These are phyloP conservation scores for Dovyalis caffra DNA, from an alignment of 345 rosid genomes.

Conservation along the genomic window DNA sequence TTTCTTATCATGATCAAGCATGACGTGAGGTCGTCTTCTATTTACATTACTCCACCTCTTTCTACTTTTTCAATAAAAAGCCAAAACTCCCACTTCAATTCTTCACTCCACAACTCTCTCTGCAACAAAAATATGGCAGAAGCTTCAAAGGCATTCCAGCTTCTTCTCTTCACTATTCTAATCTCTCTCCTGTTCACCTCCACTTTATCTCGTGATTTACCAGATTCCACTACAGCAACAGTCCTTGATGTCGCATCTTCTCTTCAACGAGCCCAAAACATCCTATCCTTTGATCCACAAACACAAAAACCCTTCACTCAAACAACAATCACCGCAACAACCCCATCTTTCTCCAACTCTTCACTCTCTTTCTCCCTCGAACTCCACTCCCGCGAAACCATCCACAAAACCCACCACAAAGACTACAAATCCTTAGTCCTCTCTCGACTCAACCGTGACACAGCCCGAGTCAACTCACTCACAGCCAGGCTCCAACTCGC, in stretches of 20 bases:
- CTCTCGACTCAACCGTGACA: conserved; percentile 75
- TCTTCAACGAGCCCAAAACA: conserved; percentile 44
- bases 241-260: conserved; percentile 49
- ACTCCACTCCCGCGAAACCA: conserved; percentile 62
- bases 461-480: conserved; percentile 58
- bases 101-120: conserved; percentile 6
- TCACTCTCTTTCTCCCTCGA: conserved; percentile 42
- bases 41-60: too few relatives aligned
- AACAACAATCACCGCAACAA: neutral
- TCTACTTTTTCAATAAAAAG: too few relatives aligned
- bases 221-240: conserved; percentile 10
- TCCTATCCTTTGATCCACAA: conserved; percentile 46
- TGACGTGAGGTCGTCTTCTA: too few relatives aligned
- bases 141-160: neutral
- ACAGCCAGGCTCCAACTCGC: conserved; percentile 41
- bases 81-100: neutral
- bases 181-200: conserved; percentile 13
- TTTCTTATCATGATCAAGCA: too few relatives aligned
- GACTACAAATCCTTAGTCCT: conserved; percentile 56
- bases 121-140: conserved; percentile 12
- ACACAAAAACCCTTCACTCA: conserved; percentile 7
- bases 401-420: conserved; percentile 43
- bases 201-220: conserved; percentile 36
- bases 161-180: conserved; percentile 16
- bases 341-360: conserved; percentile 13